Percentiles rank a stretch among this genome's conserved stretches.
phyloP scores from a whole-genome alignment of 208 protist genomes.

The Wallacemonas sp. region DNA sequence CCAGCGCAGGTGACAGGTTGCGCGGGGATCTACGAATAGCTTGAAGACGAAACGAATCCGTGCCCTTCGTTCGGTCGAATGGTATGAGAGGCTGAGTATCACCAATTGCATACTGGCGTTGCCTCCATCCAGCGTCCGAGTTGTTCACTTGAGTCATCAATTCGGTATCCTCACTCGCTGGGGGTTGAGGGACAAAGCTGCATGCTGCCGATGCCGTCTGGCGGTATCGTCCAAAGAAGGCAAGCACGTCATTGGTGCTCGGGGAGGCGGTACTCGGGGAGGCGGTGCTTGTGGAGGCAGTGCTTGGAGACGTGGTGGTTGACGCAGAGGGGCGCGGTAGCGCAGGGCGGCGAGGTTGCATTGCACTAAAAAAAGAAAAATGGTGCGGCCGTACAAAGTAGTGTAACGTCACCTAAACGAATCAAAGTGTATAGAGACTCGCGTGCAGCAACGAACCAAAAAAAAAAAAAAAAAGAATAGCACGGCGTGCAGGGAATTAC shows the following conservation, averaged over 20 bases:
- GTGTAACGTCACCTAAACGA: neutral
- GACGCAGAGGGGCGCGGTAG: too few relatives aligned
- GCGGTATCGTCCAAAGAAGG: constrained; percentile 15
- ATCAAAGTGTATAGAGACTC: neutral
- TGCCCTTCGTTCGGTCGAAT: constrained; percentile 35
- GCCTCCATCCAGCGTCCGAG: neutral
- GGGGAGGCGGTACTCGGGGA: neutral
- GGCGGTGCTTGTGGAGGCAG: too few relatives aligned
- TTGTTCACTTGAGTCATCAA: constrained; percentile 34
- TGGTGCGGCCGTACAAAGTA: neutral
- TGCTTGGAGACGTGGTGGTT: too few relatives aligned
- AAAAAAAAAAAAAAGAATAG: constrained; percentile 4
- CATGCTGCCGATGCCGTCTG: neutral
- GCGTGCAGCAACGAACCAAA: neutral
- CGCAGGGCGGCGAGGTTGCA: neutral
- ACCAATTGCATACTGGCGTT: constrained; percentile 3
- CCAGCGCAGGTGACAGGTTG: constrained; percentile 29
- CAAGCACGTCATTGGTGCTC: neutral
- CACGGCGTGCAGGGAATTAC: neutral
- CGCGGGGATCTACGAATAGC: constrained; percentile 31
- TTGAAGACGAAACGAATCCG: constrained; percentile 27
- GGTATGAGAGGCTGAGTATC: constrained; percentile 33
- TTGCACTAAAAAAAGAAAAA: constrained; percentile 12
- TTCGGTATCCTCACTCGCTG: neutral
- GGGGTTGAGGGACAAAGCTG: constrained; percentile 4